Conservation (phyloP, 805 yeast genomes). For the Candida germanica region DNA sequence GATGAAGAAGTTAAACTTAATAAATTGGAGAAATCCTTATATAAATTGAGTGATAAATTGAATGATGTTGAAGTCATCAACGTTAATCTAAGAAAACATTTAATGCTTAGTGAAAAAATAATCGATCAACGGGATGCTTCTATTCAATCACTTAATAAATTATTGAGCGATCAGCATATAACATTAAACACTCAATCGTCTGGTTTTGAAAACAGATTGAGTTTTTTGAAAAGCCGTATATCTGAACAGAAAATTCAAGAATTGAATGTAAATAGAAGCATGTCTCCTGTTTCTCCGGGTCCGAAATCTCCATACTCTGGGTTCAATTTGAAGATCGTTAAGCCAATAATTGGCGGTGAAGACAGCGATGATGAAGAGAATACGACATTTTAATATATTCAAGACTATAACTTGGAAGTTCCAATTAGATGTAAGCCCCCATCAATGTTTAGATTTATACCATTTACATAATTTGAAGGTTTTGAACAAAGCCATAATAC, state of each 20-base stretch:
- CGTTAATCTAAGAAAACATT: conserved; percentile 51
- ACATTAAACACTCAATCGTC: conserved; percentile 47
- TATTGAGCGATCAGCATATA: conserved; percentile 49
- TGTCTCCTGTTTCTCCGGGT: not conserved
- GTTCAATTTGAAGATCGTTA: conserved; percentile 56
- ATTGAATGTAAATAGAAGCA: not conserved
- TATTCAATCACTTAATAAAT: conserved; percentile 50
- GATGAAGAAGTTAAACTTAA: conserved; percentile 48
- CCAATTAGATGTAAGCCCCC: conserved; percentile 53
- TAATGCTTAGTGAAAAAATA: conserved; percentile 52
- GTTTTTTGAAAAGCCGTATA: conserved; percentile 7
- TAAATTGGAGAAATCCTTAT: conserved; percentile 55
- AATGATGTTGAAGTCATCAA: conserved; percentile 64
- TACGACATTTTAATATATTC: not conserved
- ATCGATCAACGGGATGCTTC: conserved; percentile 56
- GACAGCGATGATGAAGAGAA: conserved; percentile 8
- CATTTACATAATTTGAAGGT: conserved; percentile 58
- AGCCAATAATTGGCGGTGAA: conserved; percentile 56
- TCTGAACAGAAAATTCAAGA: conserved; percentile 4
- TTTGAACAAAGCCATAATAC: conserved; percentile 51
- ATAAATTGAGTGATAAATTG: conserved; percentile 55
- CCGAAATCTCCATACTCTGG: conserved; percentile 40
- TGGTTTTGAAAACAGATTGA: conserved; percentile 46
- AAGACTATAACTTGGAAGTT: conserved; percentile 10
- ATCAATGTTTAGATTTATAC: conserved; percentile 58